Conservation (phyloP, 1,284 basidiomycete genomes). For the Ceratobasidium sp. region DNA sequence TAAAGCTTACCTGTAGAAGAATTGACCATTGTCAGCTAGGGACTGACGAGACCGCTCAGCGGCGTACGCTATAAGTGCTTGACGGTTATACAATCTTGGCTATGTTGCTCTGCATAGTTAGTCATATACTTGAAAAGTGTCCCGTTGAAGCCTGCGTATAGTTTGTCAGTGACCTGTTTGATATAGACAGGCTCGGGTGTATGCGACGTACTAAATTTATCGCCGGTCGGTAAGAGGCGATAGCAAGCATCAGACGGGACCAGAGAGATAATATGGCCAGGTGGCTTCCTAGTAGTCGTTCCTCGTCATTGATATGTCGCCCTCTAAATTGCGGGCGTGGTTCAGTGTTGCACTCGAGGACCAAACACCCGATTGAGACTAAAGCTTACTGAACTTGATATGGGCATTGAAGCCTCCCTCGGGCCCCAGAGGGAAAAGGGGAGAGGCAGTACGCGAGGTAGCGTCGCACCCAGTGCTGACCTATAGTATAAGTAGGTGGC, state of each 20-base stretch:
- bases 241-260: not conserved
- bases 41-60: not conserved
- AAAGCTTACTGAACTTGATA: constrained; percentile 1
- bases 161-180: not conserved
- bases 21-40: constrained; percentile 9
- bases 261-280: not conserved
- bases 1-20: not conserved
- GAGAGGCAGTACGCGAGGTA: not conserved
- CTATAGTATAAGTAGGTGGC: not conserved
- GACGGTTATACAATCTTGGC: not conserved
- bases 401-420: not conserved
- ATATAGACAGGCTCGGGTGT: not conserved
- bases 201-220: constrained; percentile 17
- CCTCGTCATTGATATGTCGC: not conserved
- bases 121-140: constrained; percentile 4
- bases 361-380: not conserved
- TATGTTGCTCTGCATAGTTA: not conserved
- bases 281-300: constrained; percentile 12
- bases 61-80: not conserved
- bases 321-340: not conserved
- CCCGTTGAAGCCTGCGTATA: not conserved
- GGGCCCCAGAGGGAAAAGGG: not conserved
- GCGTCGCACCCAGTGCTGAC: not conserved
- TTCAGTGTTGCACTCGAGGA: too few species aligned
- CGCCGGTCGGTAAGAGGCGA: not conserved